Evolutionary conservation across 352 stramenopile species (phyloP), one percentile per base, ranked within the genome.

Genomic region (Globisporangium paroecandrum): DNA sequence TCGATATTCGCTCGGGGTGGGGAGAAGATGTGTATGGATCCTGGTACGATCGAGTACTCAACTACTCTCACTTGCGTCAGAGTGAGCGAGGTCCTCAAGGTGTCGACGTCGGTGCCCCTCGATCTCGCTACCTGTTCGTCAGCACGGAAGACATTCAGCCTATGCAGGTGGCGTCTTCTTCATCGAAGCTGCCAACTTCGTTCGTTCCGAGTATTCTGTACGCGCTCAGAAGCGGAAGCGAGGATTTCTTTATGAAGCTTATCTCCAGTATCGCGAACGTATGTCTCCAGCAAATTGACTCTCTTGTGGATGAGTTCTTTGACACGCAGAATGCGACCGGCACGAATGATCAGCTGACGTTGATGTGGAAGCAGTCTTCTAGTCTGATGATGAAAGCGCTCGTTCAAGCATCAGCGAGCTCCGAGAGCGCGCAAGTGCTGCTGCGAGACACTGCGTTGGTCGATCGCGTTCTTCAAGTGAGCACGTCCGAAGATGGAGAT

Each of bases 401-500:
- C 1, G 24, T 36, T 12, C 62, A 70, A 57, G 29, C 34, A 10
- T 32, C 49, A 20, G 27, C 58, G 6, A 57, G 24, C 5, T 29
- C 25, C 10, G 15, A 20, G 2, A 41, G 20, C 22, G 49, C 63
- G 5, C 24, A 47, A 3, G 36, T 25, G 0, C 10, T 66, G 32
- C n/a, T 70, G 13, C 5, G n/a, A 3, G 25, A 70, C 13, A 1
- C 9, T n/a, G 13, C 29, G 18, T 58, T 73, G 10, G 47, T 65
- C 22, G 34, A 56, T 12, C 22, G 22, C 4, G 2, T 70, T 25
- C 32, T 69, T 0, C 22, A 68, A 12, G 15, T 78, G 38, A 60
- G 70, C 0, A 60, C 62, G 2, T 55, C 41, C 3, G 46, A 73
- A 24, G 77, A 87, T 22, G 62, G 51, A 0, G 76, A 75, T 12